These are phyloP conservation scores for Berberis thunbergii DNA, from an alignment of 164 flowering plant species.

Conservation along the genomic window DNA sequence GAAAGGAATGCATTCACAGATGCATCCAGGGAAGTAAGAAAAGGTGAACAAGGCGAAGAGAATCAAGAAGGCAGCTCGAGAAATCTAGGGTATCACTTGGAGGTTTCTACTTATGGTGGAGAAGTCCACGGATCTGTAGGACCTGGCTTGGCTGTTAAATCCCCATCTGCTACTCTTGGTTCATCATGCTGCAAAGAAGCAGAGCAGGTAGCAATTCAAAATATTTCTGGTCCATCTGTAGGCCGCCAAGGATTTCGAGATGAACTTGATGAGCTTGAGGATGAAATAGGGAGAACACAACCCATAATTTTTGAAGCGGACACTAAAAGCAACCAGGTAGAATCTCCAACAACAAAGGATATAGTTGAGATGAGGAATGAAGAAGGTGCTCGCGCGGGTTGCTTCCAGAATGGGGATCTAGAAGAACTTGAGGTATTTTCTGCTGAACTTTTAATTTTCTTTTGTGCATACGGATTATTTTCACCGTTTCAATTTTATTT, in stretches of 20 bases:
- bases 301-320: constrained; percentile 13
- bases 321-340: constrained; percentile 10
- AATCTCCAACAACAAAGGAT: constrained; percentile 13
- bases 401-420: constrained; percentile 26
- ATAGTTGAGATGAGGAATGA: constrained; percentile 12
- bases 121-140: constrained; percentile 12
- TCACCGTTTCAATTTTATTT: background rate
- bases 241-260: constrained; percentile 21
- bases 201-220: constrained; percentile 41
- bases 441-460: constrained; percentile 7
- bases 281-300: constrained; percentile 22
- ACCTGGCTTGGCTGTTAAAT: constrained; percentile 4
- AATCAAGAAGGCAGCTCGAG: constrained; percentile 7
- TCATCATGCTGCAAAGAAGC: constrained; percentile 32
- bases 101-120: constrained; percentile 10
- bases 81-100: constrained; percentile 4
- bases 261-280: constrained; percentile 62
- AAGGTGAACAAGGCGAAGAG: constrained; percentile 14
- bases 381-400: constrained; percentile 12
- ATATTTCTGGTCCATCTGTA: constrained; percentile 31
- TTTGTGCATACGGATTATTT: background rate
- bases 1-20: constrained; percentile 9
- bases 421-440: constrained; percentile 82
- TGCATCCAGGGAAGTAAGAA: constrained; percentile 8
- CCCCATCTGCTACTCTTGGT: constrained; percentile 9